These are phyloP conservation scores for Austroboletus novae-zelandiae DNA, from an alignment of 1,284 basidiomycete genomes.

Conservation along the genomic window DNA sequence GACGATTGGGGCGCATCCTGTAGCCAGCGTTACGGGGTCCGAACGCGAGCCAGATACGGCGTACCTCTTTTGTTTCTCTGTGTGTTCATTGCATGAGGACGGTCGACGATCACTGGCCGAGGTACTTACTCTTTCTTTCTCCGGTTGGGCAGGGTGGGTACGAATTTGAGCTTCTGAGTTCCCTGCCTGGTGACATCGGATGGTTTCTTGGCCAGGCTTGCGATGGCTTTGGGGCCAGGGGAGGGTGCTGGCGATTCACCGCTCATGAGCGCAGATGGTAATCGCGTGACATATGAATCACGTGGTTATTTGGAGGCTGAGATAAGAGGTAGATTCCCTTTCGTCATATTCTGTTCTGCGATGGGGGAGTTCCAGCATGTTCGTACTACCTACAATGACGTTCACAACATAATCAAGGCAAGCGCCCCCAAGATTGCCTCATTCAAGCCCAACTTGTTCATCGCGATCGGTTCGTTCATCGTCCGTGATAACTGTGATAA, in stretches of 20 bases:
- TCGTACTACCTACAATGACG: constrained; percentile 78
- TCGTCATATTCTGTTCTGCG: constrained; percentile 2
- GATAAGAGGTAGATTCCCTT: too few relatives aligned
- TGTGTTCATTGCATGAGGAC: constrained; percentile 18
- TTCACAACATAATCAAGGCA: constrained; percentile 75
- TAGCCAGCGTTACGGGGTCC: neutral
- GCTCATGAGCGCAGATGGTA: constrained; percentile 20
- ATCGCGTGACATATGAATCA: constrained; percentile 11
- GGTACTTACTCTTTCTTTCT: constrained; percentile 73
- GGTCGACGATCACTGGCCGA: neutral
- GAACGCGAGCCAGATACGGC: constrained; percentile 9
- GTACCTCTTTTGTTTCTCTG: constrained; percentile 45
- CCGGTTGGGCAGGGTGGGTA: constrained; percentile 67
- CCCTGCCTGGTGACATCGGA: constrained; percentile 69
- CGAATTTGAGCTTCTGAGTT: constrained; percentile 73
- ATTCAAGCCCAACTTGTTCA: constrained; percentile 76
- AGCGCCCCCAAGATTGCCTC: constrained; percentile 60
- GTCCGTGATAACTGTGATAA: neutral
- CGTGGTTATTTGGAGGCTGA: constrained; percentile 16
- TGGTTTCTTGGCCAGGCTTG: constrained; percentile 69
- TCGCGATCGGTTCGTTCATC: constrained; percentile 68
- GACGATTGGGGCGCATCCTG: constrained; percentile 50
- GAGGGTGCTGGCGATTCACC: constrained; percentile 13
- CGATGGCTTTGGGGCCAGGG: constrained; percentile 54
- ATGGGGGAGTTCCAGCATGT: constrained; percentile 57